Conservation (phyloP, 352 stramenopile species). For the Globisporangium parvum region DNA sequence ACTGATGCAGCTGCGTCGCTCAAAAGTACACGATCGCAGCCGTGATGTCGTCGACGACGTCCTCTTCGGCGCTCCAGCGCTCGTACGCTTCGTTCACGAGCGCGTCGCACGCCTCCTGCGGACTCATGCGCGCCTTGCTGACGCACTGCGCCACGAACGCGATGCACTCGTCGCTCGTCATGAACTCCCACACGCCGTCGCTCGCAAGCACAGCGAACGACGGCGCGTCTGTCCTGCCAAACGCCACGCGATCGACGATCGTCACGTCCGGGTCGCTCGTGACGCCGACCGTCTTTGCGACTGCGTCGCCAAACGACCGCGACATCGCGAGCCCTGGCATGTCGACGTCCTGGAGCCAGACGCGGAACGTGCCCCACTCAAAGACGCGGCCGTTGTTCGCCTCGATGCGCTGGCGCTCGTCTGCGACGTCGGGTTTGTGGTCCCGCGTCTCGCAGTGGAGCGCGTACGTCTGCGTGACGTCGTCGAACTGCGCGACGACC, state of each 20-base stretch:
- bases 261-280: constrained; percentile 60
- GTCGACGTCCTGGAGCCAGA: constrained; percentile 83
- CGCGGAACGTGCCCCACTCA: constrained; percentile 67
- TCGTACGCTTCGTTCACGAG: constrained; percentile 62
- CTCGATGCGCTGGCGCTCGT: constrained; percentile 67
- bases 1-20: background rate
- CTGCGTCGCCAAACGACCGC: constrained; percentile 68
- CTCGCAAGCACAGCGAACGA: constrained; percentile 72
- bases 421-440: constrained; percentile 71
- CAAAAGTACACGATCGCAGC: constrained; percentile 61
- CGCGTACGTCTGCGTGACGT: constrained; percentile 30
- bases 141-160: constrained; percentile 55
- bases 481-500: constrained; percentile 38
- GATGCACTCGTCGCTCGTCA: constrained; percentile 66
- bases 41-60: constrained; percentile 83
- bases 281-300: constrained; percentile 77
- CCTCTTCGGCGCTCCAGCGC: constrained; percentile 75
- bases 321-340: constrained; percentile 85
- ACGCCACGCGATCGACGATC: constrained; percentile 31
- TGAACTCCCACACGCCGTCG: constrained; percentile 85
- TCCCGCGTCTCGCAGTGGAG: constrained; percentile 63
- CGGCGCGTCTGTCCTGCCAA: constrained; percentile 17
- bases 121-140: constrained; percentile 29
- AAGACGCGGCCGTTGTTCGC: constrained; percentile 72
- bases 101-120: constrained; percentile 61